These are phyloP conservation scores for Dioszegia aurantiaca DNA, from an alignment of 768 basidiomycete species.

Conservation along the genomic window DNA sequence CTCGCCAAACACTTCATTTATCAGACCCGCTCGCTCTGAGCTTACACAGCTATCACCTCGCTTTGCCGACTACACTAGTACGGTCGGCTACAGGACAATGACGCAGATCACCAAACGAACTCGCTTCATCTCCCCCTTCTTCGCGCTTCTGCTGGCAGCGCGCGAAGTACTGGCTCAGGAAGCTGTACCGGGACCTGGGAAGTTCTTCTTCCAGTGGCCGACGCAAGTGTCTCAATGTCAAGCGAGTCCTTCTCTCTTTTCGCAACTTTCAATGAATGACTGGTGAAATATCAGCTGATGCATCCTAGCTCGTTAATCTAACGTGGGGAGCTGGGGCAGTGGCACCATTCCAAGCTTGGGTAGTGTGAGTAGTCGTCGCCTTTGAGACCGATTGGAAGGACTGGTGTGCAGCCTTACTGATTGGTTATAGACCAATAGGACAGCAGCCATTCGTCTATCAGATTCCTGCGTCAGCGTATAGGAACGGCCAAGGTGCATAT, in stretches of 20 bases:
- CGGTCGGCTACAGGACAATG: too few relatives aligned
- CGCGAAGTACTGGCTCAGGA: background rate
- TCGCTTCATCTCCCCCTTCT: background rate
- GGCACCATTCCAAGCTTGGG: slow-evolving; percentile 34
- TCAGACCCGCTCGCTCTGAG: too few relatives aligned
- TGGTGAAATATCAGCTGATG: background rate
- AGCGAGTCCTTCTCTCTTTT: slow-evolving; percentile 19
- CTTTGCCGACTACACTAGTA: too few relatives aligned
- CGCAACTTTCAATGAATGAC: too few relatives aligned
- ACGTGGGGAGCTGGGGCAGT: slow-evolving; percentile 27
- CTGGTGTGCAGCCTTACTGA: slow-evolving; percentile 3
- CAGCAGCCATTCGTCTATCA: slow-evolving; percentile 33
- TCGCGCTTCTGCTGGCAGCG: background rate
- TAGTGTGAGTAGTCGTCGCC: slow-evolving; percentile 29
- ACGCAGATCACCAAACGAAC: too few relatives aligned
- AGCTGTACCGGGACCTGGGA: slow-evolving; percentile 10
- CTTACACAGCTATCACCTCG: too few relatives aligned
- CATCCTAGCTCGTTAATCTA: slow-evolving; percentile 31
- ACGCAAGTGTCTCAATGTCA: slow-evolving; percentile 29
- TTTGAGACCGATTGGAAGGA: background rate
- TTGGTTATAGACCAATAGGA: slow-evolving; percentile 25
- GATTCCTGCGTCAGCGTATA: slow-evolving; percentile 26
- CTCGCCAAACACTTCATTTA: too few relatives aligned
- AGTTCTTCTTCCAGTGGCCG: slow-evolving; percentile 43
- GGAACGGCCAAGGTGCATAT: slow-evolving; percentile 24